Conservation (phyloP, 78 protist species). For the Dictyostelium discoideum region DNA sequence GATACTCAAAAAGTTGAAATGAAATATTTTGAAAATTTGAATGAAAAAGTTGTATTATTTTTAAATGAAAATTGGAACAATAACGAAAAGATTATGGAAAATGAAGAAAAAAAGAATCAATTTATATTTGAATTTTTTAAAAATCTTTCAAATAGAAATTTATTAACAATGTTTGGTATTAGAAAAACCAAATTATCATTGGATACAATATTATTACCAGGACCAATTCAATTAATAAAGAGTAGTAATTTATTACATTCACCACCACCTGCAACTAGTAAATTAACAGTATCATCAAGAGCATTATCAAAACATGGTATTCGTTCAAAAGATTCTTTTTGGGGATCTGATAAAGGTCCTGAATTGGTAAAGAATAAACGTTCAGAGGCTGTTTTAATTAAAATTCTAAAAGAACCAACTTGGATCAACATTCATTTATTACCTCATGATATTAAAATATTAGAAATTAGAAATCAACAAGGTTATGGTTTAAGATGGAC, state of each 20-base stretch:
- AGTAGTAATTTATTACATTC: conserved; percentile 12
- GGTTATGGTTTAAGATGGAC: conserved; percentile 74
- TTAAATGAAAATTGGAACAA: background rate
- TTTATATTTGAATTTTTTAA: conserved; percentile 12
- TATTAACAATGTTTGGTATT: conserved; percentile 30
- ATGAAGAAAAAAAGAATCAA: background rate
- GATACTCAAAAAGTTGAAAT: background rate
- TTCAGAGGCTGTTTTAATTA: conserved; percentile 21
- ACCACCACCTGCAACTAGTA: background rate
- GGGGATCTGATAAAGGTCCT: conserved; percentile 68
- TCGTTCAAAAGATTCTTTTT: conserved; percentile 52
- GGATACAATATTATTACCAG: conserved; percentile 15
- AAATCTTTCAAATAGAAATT: background rate
- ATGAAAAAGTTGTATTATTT: background rate
- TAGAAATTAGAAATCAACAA: conserved; percentile 52
- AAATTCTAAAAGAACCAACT: conserved; percentile 2
- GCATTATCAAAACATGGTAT: conserved; percentile 65
- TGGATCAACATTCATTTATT: conserved; percentile 44
- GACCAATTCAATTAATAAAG: conserved; percentile 57
- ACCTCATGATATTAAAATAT: conserved; percentile 41
- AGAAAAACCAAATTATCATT: conserved; percentile 43
- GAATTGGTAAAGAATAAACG: conserved; percentile 40
- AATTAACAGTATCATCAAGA: conserved; percentile 32
- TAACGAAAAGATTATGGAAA: background rate
- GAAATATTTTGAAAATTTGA: background rate